These are phyloP conservation scores for Malassezia cuniculi DNA, from an alignment of 1,284 basidiomycete genomes.

Conservation along the genomic window DNA sequence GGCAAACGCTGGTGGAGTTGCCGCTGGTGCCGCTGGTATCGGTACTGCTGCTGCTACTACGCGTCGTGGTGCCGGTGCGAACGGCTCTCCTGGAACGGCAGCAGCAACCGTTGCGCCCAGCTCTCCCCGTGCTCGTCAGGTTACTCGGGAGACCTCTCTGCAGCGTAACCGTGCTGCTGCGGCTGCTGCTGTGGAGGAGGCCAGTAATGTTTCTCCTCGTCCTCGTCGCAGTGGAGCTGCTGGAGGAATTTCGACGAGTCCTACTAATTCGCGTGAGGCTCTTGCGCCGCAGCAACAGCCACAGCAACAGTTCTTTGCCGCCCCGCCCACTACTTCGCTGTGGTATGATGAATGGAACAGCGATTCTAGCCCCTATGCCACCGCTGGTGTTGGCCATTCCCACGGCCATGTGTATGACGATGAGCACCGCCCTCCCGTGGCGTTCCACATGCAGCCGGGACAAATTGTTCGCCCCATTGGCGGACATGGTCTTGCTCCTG, in stretches of 20 bases:
- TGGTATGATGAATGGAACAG: conserved; percentile 7
- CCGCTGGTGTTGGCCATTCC: conserved; percentile 9
- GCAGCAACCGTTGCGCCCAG: too few relatives aligned
- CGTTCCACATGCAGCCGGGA: conserved; percentile 13
- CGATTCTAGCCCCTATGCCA: conserved; percentile 9
- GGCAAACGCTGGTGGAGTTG: not conserved
- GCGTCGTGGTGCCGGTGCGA: not conserved
- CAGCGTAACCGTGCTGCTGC: too few relatives aligned
- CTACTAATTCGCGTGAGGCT: too few relatives aligned
- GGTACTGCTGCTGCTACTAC: conserved; percentile 1
- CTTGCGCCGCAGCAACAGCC: not conserved
- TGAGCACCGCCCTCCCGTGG: conserved; percentile 7
- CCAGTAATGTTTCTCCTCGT: too few relatives aligned
- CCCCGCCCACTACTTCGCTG: not conserved
- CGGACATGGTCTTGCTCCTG: conserved; percentile 5
- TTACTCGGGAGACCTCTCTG: too few relatives aligned
- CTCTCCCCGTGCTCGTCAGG: too few relatives aligned
- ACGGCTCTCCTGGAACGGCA: too few relatives aligned
- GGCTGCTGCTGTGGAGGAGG: too few relatives aligned
- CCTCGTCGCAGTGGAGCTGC: too few relatives aligned
- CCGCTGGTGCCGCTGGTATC: conserved; percentile 1
- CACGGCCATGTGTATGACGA: conserved; percentile 7
- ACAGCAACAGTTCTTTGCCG: not conserved
- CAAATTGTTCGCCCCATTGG: conserved; percentile 2
- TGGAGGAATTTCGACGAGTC: too few relatives aligned